Base-by-base conservation (phyloP, 2,329 filamentous ascomycete genomes). In the Apiospora sp. region DNA sequence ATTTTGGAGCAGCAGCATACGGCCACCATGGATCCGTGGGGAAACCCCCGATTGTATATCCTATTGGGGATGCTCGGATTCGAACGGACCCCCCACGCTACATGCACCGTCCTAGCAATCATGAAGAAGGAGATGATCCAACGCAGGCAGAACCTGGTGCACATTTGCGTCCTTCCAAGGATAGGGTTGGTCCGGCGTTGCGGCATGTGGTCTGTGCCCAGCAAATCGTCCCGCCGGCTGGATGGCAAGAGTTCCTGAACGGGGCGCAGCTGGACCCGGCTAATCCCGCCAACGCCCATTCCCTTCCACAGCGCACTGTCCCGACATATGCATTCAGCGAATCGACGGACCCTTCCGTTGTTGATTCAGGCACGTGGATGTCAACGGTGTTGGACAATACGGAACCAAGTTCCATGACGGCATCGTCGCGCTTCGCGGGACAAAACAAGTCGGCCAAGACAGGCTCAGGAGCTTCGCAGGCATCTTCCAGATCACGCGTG, bases 351-450 rank as follows among this genome's bases (percentile, higher is more conserved):
- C 49, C 24, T 16, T 41, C 48, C 41, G 4, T 46, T 10, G 27
- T 1, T 16, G 71, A 70, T 51, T 72, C 71, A 4, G 58, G 58
- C 16, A 64, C 71, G 14, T 73, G 72, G 72, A 71, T 61, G 41
- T 71, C 69, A n/a, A 64, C 72, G 7, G 61, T 71, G 16, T 24
- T 71, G 30, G 48, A 44, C 30, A 61, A 46, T 7, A 73, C 69
- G 7, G 16, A 61, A 24, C 46, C 64, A 24, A 69, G 46, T 14
- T 68, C 64, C 49, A 51, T 46, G 19, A 71, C 68, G 0, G 37
- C 68, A 24, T 54, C 34, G 16, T 24, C 68, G 30, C 58, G 58
- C 19, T 64, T 64, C 22, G 4, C n/a, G n/a, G n/a, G n/a, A n/a
- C n/a, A 19, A 7, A n/a, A 37, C 30, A 64, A 37, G 58, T 19